Conservation (phyloP, 2,329 filamentous ascomycete species). For the Botrytis paeoniae region DNA sequence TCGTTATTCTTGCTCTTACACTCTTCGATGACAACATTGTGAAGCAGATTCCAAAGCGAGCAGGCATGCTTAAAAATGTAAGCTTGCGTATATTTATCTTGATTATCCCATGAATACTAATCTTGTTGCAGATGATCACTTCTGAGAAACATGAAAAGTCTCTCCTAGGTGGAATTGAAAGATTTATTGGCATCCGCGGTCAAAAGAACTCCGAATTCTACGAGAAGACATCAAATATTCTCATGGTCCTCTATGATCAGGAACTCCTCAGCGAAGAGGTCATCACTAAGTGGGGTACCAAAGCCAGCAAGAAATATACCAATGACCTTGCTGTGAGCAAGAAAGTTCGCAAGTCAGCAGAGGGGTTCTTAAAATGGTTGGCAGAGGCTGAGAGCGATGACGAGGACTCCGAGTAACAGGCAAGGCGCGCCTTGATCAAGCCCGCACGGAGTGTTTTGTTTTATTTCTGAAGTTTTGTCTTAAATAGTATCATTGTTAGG, state of each 20-base stretch:
- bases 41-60: conserved; percentile 81
- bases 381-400: conserved; percentile 77
- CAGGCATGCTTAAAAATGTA: conserved; percentile 84
- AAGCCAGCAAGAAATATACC: conserved; percentile 98
- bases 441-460: background rate
- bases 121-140: conserved; percentile 61
- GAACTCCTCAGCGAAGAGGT: conserved; percentile 87
- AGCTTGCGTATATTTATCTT: conserved; percentile 32
- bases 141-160: conserved; percentile 95
- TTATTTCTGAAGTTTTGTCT: background rate
- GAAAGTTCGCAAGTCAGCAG: conserved; percentile 92
- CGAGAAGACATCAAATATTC: conserved; percentile 75
- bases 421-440: background rate
- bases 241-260: conserved; percentile 86
- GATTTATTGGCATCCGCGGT: conserved; percentile 70
- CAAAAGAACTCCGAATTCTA: conserved; percentile 79
- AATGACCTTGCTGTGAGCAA: conserved; percentile 76
- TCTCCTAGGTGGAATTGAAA: conserved; percentile 90
- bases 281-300: conserved; percentile 85
- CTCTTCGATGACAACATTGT: conserved; percentile 89
- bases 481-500: background rate
- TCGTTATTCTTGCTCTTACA: conserved; percentile 87
- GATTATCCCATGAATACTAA: background rate
- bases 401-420: conserved; percentile 56
- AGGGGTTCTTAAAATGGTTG: conserved; percentile 93